A percentile compares a stretch with the other conserved stretches of the same genome.
Conservation (phyloP, 352 stramenopile species). For the Phytopythium chamaehyphon region DNA sequence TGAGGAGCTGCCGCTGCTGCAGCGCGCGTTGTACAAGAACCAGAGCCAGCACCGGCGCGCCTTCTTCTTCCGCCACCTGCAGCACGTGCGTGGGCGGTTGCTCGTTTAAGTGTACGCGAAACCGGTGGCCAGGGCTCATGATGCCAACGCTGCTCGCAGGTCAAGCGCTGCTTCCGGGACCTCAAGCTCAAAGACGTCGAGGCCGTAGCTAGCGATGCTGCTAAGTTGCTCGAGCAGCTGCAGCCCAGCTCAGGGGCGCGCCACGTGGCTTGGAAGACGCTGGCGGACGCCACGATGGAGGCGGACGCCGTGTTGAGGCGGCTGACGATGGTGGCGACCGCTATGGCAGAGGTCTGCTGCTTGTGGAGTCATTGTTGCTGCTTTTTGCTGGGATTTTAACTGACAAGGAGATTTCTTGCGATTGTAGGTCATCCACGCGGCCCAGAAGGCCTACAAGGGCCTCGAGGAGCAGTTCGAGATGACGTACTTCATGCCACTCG, state of each 20-base stretch:
- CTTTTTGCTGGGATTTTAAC: too few relatives aligned
- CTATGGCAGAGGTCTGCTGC: slow-evolving; percentile 23
- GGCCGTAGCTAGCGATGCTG: slow-evolving; percentile 31
- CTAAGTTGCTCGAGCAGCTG: slow-evolving; percentile 40
- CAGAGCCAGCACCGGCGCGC: slow-evolving; percentile 82
- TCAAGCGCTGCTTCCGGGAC: slow-evolving; percentile 62
- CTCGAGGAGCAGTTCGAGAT: slow-evolving; percentile 72
- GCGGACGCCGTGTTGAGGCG: slow-evolving; percentile 45
- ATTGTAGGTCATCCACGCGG: slow-evolving; percentile 35
- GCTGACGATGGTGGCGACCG: slow-evolving; percentile 26
- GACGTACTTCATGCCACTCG: slow-evolving; percentile 88
- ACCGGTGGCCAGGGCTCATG: too few relatives aligned
- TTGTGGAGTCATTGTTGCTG: too few relatives aligned
- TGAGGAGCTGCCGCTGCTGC: slow-evolving; percentile 64
- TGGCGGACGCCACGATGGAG: slow-evolving; percentile 59
- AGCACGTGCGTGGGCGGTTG: slow-evolving; percentile 46
- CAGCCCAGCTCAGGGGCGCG: slow-evolving; percentile 42
- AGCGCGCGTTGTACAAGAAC: slow-evolving; percentile 87
- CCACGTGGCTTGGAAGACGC: slow-evolving; percentile 73
- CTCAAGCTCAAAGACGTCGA: slow-evolving; percentile 35
- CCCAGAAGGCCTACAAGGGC: slow-evolving; percentile 79
- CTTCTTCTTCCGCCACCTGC: slow-evolving; percentile 78
- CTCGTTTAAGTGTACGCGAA: too few relatives aligned
- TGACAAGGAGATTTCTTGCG: neutral
- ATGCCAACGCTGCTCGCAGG: too few relatives aligned